Evolutionary conservation across 2,329 filamentous ascomycete genomes (phyloP).

Genomic region (Xylariaceae sp.): DNA sequence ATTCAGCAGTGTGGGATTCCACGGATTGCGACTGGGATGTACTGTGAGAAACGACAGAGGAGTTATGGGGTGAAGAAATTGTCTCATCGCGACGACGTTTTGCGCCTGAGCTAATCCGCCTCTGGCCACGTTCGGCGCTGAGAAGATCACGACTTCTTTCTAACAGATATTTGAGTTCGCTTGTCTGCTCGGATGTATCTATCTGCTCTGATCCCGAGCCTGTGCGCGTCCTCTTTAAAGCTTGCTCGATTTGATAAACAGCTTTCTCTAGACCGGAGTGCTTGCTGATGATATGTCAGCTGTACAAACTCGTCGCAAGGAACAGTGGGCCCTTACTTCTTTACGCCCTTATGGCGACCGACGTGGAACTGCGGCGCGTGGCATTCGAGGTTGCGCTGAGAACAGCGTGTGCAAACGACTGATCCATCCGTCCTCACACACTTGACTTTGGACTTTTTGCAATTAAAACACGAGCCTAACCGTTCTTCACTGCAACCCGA

Average conservation of each 20-base stretch:
- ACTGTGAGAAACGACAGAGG: slow-evolving; percentile 23
- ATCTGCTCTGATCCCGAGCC: slow-evolving; percentile 38
- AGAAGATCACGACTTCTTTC: slow-evolving; percentile 42
- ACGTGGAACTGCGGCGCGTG: slow-evolving; percentile 69
- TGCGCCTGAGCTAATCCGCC: slow-evolving; percentile 17
- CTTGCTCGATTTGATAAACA: slow-evolving; percentile 69
- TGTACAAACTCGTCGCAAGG: slow-evolving; percentile 2
- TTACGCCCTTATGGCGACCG: slow-evolving; percentile 70
- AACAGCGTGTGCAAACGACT: slow-evolving; percentile 29
- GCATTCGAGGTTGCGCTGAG: slow-evolving; percentile 47
- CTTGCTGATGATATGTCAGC: slow-evolving; percentile 49
- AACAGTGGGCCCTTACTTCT: slow-evolving; percentile 54
- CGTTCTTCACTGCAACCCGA: slow-evolving; percentile 25
- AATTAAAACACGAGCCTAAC: slow-evolving; percentile 31
- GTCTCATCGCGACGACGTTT: slow-evolving; percentile 21
- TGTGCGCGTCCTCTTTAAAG: slow-evolving; percentile 48
- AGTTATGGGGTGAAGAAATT: slow-evolving; percentile 27
- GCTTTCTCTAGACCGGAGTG: slow-evolving; percentile 71
- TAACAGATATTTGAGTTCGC: slow-evolving; percentile 48
- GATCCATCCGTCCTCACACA: slow-evolving; percentile 29
- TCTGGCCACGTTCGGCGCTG: slow-evolving; percentile 21
- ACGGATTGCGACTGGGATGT: slow-evolving; percentile 27
- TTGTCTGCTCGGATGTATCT: slow-evolving; percentile 39
- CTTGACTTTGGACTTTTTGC: slow-evolving; percentile 34
- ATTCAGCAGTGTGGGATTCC: slow-evolving; percentile 23